phyloP scores from a whole-genome alignment of 805 yeast genomes.

The Phaffomyces opuntiae region DNA sequence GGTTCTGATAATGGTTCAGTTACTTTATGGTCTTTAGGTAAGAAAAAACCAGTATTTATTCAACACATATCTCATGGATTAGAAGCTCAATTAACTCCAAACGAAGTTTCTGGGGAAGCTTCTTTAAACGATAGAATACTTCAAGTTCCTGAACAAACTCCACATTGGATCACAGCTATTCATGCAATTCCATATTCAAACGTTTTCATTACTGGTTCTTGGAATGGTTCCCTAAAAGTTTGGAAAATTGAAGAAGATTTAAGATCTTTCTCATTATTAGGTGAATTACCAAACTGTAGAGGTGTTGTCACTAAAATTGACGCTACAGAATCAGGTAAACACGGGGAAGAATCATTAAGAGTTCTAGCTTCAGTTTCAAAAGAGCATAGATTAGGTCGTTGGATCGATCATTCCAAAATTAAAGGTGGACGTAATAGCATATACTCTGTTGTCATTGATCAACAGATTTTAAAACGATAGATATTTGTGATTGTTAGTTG shows the following conservation, averaged over 20 bases:
- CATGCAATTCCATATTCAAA: slow-evolving; percentile 82
- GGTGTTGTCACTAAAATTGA: slow-evolving; percentile 69
- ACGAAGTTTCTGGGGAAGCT: slow-evolving; percentile 48
- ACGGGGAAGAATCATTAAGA: slow-evolving; percentile 43
- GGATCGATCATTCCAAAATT: slow-evolving; percentile 47
- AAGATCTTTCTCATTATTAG: slow-evolving; percentile 52
- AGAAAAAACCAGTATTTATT: slow-evolving; percentile 78
- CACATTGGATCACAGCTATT: slow-evolving; percentile 80
- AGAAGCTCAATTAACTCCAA: slow-evolving; percentile 40
- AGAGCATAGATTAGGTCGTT: slow-evolving; percentile 86
- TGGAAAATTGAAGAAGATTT: slow-evolving; percentile 70
- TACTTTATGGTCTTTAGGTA: slow-evolving; percentile 82
- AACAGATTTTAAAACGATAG: slow-evolving; percentile 23
- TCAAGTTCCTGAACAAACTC: slow-evolving; percentile 67
- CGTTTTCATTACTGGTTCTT: slow-evolving; percentile 81
- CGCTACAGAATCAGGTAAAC: slow-evolving; percentile 45
- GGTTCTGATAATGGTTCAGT: slow-evolving; percentile 94
- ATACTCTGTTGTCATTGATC: slow-evolving; percentile 44
- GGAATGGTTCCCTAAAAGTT: slow-evolving; percentile 67
- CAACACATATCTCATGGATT: slow-evolving; percentile 74
- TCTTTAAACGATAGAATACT: slow-evolving; percentile 27
- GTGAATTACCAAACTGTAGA: slow-evolving; percentile 48
- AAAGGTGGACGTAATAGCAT: slow-evolving; percentile 71
- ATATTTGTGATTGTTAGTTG: neutral
- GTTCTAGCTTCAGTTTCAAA: slow-evolving; percentile 67